Evolutionary conservation across 2,329 filamentous ascomycete species (phyloP), one percentile per base, ranked within the genome.

Genomic region (Penicillium sp.): DNA sequence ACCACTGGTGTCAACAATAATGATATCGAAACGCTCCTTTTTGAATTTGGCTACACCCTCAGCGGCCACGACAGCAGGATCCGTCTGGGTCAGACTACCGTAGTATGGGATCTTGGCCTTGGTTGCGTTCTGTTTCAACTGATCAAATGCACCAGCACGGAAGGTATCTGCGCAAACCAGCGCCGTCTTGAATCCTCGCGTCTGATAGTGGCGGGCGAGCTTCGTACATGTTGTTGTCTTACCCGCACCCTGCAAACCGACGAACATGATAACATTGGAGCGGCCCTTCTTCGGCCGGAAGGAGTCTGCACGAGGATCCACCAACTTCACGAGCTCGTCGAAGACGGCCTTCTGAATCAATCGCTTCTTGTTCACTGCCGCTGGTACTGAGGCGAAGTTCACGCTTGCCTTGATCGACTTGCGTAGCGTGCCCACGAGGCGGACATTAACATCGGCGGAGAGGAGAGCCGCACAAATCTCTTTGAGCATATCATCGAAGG

Each of bases 71-170:
- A 90, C 85, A 0, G 92, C 90, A 0, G 93, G 93, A 66, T 99
- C 93, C 7, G 91, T 96, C 75, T 99, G 90, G 2, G 92, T 99
- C 57, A 99, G 78, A 49, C 89, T 95, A 63, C 93, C 93, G 69
- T 95, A 99, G 79, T 99, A 99, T 9, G 93, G 93, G 44, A 99
- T 97, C 76, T 97, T 97, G 42, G 93, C 93, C 72, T 97, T 99
- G 29, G 90, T 97, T 1, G 93, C 93, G 69, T 99, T 99, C 75
- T 99, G 93, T 76, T 97, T 97, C 70, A 99, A 73, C 75, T 99
- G 93, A 68, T 99, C 93, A 62, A 99, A 99, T 35, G 93, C 93
- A 77, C 93, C 93, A 29, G 93, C 93, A 75, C 93, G 88, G 79
- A 99, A 99, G 22, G 93, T 99, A 73, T 99, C 93, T 41, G 93